Conservation (phyloP, 257 asterid genomes). For the Datura wrightii region DNA sequence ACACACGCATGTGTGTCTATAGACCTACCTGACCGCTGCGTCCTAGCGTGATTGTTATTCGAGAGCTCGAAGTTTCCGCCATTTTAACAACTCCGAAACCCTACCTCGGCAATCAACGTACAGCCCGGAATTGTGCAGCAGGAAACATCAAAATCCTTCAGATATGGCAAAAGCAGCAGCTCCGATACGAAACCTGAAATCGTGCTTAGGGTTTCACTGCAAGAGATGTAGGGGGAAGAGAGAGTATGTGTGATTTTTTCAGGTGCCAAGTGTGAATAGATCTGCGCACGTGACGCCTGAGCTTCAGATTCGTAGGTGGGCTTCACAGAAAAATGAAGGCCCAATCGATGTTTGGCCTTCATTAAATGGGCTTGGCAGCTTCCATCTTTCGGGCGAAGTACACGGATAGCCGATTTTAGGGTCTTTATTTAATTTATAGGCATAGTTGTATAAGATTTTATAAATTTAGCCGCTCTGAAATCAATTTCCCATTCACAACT, state of each 20-base stretch:
- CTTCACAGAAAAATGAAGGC: not conserved
- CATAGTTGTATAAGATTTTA: too few relatives aligned
- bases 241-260: not conserved
- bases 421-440: too few relatives aligned
- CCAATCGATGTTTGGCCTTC: not conserved
- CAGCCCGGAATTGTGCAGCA: not conserved
- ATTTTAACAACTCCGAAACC: constrained; percentile 46
- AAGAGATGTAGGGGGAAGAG: not conserved
- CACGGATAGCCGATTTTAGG: too few relatives aligned
- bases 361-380: too few relatives aligned
- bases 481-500: too few relatives aligned
- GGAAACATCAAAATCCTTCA: not conserved
- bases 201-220: constrained; percentile 25
- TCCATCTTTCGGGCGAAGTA: too few relatives aligned
- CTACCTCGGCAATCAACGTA: constrained; percentile 30
- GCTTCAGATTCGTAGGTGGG: constrained; percentile 18
- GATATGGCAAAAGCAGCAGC: not conserved
- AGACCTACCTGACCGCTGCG: constrained; percentile 71
- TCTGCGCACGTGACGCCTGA: not conserved
- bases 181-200: not conserved
- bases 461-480: too few relatives aligned
- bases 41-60: constrained; percentile 87
- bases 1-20: not conserved
- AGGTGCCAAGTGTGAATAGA: not conserved
- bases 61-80: constrained; percentile 79